These are phyloP conservation scores for Scalesia atractyloides DNA, from an alignment of 129 eudicot genomes.

Conservation along the genomic window DNA sequence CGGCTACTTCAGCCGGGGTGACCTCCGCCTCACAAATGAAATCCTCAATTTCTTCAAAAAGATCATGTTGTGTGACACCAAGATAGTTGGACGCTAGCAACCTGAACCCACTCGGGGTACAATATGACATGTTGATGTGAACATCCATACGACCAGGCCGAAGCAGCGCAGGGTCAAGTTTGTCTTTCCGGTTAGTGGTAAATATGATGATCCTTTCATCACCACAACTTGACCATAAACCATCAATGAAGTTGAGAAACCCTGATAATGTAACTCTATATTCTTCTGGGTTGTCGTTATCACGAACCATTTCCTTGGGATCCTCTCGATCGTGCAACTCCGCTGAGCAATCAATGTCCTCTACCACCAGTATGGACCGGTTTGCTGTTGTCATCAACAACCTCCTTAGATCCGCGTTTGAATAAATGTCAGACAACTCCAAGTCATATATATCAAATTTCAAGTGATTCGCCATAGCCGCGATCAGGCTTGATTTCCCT, in stretches of 20 bases:
- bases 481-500: conserved; percentile 69
- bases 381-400: conserved; percentile 43
- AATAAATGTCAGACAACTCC: conserved; percentile 52
- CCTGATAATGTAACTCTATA: conserved; percentile 58
- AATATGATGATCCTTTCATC: conserved; percentile 73
- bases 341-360: conserved; percentile 58
- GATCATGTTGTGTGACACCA: conserved; percentile 37
- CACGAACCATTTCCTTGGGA: not conserved
- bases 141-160: conserved; percentile 90
- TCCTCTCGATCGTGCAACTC: conserved; percentile 38
- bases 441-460: conserved; percentile 67
- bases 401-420: conserved; percentile 46
- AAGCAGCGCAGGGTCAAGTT: conserved; percentile 63
- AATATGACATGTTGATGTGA: conserved; percentile 83
- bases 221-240: conserved; percentile 87
- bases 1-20: conserved; percentile 82
- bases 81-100: conserved; percentile 62
- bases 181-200: conserved; percentile 67
- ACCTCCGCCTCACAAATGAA: conserved; percentile 33
- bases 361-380: conserved; percentile 54
- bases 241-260: conserved; percentile 65
- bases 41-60: conserved; percentile 51
- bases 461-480: conserved; percentile 70
- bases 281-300: not conserved
- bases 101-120: conserved; percentile 62